Percentiles rank a stretch among this genome's conserved stretches.
Conservation (phyloP, 257 asterid species). For the Phtheirospermum japonicum region DNA sequence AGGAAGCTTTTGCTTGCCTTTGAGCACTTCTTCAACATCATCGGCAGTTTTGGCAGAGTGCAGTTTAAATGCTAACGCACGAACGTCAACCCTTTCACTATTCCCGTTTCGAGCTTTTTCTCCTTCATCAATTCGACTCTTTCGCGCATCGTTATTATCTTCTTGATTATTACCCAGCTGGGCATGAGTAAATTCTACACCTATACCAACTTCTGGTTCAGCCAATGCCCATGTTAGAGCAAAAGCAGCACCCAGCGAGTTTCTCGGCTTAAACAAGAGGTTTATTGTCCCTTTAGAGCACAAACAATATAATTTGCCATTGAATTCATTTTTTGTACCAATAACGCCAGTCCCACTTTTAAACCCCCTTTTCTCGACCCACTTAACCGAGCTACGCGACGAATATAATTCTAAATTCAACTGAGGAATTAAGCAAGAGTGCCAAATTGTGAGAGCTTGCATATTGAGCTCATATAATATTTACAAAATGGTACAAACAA, state of each 20-base stretch:
- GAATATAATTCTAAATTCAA: conserved; percentile 41
- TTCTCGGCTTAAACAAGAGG: conserved; percentile 23
- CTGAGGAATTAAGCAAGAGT: conserved; percentile 39
- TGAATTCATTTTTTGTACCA: not conserved
- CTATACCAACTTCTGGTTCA: conserved; percentile 41
- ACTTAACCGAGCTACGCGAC: conserved; percentile 29
- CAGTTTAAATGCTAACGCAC: conserved; percentile 52
- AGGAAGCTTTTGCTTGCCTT: conserved; percentile 54
- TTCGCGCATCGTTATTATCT: conserved; percentile 5
- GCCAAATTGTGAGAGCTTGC: conserved; percentile 67
- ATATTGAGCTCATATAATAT: conserved; percentile 40
- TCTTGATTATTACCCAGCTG: conserved; percentile 11
- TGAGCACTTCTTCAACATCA: conserved; percentile 68
- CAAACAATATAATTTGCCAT: conserved; percentile 19
- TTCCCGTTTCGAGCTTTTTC: conserved; percentile 21
- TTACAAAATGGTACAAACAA: not conserved
- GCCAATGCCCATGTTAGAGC: conserved; percentile 54
- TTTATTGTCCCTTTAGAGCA: too few species aligned
- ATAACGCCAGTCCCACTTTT: conserved; percentile 22
- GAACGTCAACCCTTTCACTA: conserved; percentile 51
- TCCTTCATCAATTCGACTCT: conserved; percentile 15
- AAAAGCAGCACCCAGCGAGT: conserved; percentile 36
- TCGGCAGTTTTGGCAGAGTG: conserved; percentile 53
- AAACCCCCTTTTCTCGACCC: conserved; percentile 35
- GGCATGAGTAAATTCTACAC: conserved; percentile 17